Evolutionary conservation across 352 stramenopile species (phyloP), one percentile per base, ranked within the genome.

Genomic region (Globisporangium barbulae): DNA sequence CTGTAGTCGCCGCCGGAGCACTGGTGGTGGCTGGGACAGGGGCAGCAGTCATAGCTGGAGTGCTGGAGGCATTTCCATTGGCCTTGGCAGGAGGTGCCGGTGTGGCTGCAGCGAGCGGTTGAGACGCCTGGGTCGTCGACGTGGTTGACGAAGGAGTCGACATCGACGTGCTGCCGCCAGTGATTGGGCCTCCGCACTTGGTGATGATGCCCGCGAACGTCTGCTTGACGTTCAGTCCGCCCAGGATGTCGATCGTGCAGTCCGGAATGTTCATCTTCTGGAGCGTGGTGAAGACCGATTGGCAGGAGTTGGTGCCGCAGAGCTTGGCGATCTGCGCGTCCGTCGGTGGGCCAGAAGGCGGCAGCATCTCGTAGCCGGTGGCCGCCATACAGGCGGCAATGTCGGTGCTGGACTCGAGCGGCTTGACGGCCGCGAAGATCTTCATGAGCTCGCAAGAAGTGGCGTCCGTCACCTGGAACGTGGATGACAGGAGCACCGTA

Each of bases 141-240:
- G 58, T 62, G 30, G 58, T 53, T 5, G 39, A 41, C n/a, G 58
- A 33, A 9, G 44, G 0, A 5, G 47, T 7, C 15, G 45, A 13
- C 2, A 56, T 54, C 4, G 56, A 33, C 22, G 48, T 22, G 15
- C 6, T 45, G 7, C 28, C 31, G n/a, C 52, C 35, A 19, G 22
- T 48, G 39, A 35, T 13, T 3, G 37, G 25, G 5, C 31, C 42
- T 22, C 42, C 52, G 39, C 67, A 73, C 21, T 59, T 60, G 31
- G 25, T 25, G 2, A 21, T 22, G 22, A 73, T 45, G 12, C 33
- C 47, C 33, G 66, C 63, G 28, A 73, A 64, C 8, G 75, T 63
- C 44, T 73, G 64, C 64, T 79, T 79, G 61, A 82, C 65, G 62
- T 79, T 81, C 57, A 81, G 33, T 12, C 74, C 74, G n/a, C 74